Evolutionary conservation across 2,329 filamentous ascomycete species (phyloP), one percentile per base, ranked within the genome.

Genomic region (Scedosporium minutisporum): DNA sequence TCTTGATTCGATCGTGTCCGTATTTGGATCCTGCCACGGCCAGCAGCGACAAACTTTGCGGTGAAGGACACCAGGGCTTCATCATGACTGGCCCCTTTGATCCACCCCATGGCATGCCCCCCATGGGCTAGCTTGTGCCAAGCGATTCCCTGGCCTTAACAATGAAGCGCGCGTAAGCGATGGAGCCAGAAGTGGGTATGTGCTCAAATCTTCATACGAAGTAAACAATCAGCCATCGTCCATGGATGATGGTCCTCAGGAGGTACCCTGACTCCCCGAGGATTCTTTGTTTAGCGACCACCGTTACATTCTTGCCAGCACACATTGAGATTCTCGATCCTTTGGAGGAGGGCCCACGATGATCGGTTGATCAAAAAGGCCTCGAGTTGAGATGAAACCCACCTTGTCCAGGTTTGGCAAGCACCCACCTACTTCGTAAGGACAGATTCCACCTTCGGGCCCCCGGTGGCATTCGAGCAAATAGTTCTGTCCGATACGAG

Each of bases 81-180:
- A 38, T 14, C 33, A 38, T 38, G 33, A 38, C 33, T 38, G 44
- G 18, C 44, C 14, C 21, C 18, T 48, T 21, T 7, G n/a, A 48
- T 21, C 16, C n/a, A 48, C n/a, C 44, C 44, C 44, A 48, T 48
- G 44, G 42, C 42, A n/a, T n/a, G n/a, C 42, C 16, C n/a, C 44
- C 16, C 1, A n/a, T 48, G 44, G 44, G 44, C 44, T n/a, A 21
- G 5, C 16, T 48, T 21, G 6, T n/a, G 18, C 18, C 18, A 18
- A 55, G 12, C 12, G 51, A 14, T 18, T 23, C 29, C 12, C 23
- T 6, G 51, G 51, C 6, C 23, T 23, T 38, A 12, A 23, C 12
- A 14, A 55, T 18, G 51, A 55, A 55, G 51, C 51, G 51, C 51
- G 51, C 51, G 51, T 55, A 55, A 55, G 51, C 51, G 51, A 55